A percentile compares a stretch with the other conserved stretches of the same genome.
Evolutionary conservation across 1,284 basidiomycete species (phyloP).

Genomic region (Rhodofomes roseus): DNA sequence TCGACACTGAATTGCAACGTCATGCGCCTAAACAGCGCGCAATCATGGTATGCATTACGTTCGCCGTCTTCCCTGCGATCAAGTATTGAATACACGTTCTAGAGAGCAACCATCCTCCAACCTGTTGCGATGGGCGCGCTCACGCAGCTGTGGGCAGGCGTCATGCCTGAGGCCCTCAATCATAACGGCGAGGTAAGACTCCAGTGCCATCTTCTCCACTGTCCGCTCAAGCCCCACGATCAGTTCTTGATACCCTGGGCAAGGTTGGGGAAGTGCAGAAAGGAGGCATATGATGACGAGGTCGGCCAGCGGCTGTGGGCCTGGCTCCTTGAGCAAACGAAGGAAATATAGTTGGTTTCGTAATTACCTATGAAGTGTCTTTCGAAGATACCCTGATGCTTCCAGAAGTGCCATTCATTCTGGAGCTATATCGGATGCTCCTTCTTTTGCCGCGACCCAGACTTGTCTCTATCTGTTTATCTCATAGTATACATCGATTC

Average conservation of each 20-base stretch:
- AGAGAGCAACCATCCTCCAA: conserved; percentile 8
- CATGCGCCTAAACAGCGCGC: conserved; percentile 3
- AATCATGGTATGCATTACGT: conserved; percentile 8
- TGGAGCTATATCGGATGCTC: no score
- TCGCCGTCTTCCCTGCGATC: background rate
- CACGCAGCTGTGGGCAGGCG: conserved; percentile 23
- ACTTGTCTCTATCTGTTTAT: no score
- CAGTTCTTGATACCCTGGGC: conserved; percentile 49
- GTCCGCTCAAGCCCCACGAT: background rate
- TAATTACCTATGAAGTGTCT: no score
- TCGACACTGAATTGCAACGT: conserved; percentile 13
- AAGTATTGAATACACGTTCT: background rate
- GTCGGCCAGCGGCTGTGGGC: conserved; percentile 37
- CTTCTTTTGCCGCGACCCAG: no score
- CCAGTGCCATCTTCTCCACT: no score
- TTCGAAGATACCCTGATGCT: no score
- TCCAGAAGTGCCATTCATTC: no score
- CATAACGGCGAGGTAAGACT: conserved; percentile 21
- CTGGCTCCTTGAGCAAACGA: conserved; percentile 39
- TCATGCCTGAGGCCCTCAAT: conserved; percentile 18
- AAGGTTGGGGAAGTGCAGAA: conserved; percentile 26
- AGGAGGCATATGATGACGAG: conserved; percentile 31
- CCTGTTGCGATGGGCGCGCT: conserved; percentile 19
- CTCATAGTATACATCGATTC: no score
- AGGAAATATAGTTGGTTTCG: background rate